These are phyloP conservation scores for Camellia lanceoleosa DNA, from an alignment of 148 eudicot genomes.

Conservation along the genomic window DNA sequence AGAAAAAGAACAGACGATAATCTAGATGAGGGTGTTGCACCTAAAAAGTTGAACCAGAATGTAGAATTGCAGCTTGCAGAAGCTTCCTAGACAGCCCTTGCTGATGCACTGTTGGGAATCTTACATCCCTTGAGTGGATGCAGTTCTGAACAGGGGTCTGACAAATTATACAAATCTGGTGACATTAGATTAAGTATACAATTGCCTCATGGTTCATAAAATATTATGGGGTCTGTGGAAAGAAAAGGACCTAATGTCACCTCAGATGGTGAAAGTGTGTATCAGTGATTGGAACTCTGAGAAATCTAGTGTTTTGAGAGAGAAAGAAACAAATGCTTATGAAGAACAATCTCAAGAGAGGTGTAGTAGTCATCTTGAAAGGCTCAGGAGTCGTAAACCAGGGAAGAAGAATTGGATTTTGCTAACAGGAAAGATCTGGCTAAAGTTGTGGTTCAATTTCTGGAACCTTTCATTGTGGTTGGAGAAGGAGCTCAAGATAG, in stretches of 20 bases:
- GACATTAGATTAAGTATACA: slow-evolving; percentile 55
- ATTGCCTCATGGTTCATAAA: slow-evolving; percentile 44
- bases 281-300: slow-evolving; percentile 34
- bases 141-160: slow-evolving; percentile 41
- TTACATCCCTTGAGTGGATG: slow-evolving; percentile 36
- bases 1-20: slow-evolving; percentile 53
- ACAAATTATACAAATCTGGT: slow-evolving; percentile 30
- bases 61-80: slow-evolving; percentile 57
- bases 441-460: slow-evolving; percentile 60
- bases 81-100: slow-evolving; percentile 73
- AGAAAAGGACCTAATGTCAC: slow-evolving; percentile 24
- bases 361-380: slow-evolving; percentile 79
- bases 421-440: slow-evolving; percentile 57
- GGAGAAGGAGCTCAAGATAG: slow-evolving; percentile 39
- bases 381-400: slow-evolving; percentile 83
- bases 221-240: slow-evolving; percentile 21
- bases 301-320: slow-evolving; percentile 30
- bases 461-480: slow-evolving; percentile 57
- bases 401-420: slow-evolving; percentile 83
- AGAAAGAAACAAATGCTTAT: slow-evolving; percentile 40
- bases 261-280: slow-evolving; percentile 30
- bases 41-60: slow-evolving; percentile 61
- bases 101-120: slow-evolving; percentile 48
- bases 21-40: slow-evolving; percentile 27
- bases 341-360: slow-evolving; percentile 88